Conservation (phyloP, 352 stramenopile species). For the Globisporangium abappressorium region DNA sequence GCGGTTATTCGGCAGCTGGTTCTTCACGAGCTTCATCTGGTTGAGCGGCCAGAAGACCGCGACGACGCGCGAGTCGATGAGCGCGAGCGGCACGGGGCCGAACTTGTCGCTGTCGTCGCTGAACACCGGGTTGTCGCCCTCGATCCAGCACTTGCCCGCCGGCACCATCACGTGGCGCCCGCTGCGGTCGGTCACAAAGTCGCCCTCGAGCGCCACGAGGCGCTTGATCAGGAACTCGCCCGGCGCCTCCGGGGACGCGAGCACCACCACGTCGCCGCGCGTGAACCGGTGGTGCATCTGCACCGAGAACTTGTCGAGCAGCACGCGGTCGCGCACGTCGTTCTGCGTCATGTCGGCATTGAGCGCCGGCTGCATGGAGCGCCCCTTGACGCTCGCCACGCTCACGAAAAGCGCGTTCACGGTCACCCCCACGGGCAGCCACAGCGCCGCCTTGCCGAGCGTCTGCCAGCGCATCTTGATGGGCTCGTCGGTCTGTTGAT, state of each 20-base stretch:
- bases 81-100: slow-evolving; percentile 70
- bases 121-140: slow-evolving; percentile 72
- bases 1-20: slow-evolving; percentile 49
- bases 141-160: slow-evolving; percentile 81
- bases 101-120: slow-evolving; percentile 81
- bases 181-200: slow-evolving; percentile 57
- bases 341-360: slow-evolving; percentile 72
- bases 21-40: slow-evolving; percentile 58
- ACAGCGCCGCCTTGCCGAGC: slow-evolving; percentile 58
- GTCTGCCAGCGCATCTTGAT: slow-evolving; percentile 58
- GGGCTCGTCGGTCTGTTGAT: neutral
- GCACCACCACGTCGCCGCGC: slow-evolving; percentile 77
- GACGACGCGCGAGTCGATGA: slow-evolving; percentile 76
- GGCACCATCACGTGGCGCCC: slow-evolving; percentile 43
- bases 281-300: slow-evolving; percentile 61
- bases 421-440: slow-evolving; percentile 75
- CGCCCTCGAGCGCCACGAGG: slow-evolving; percentile 70
- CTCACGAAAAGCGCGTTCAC: slow-evolving; percentile 76
- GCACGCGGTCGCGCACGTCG: slow-evolving; percentile 68
- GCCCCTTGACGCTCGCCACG: slow-evolving; percentile 66
- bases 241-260: slow-evolving; percentile 58
- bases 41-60: slow-evolving; percentile 76
- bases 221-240: slow-evolving; percentile 75
- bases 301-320: slow-evolving; percentile 86
- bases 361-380: slow-evolving; percentile 81